Evolutionary conservation across 2,329 filamentous ascomycete species (phyloP), one percentile per base, ranked within the genome.

Genomic region (Penicillium hordei): DNA sequence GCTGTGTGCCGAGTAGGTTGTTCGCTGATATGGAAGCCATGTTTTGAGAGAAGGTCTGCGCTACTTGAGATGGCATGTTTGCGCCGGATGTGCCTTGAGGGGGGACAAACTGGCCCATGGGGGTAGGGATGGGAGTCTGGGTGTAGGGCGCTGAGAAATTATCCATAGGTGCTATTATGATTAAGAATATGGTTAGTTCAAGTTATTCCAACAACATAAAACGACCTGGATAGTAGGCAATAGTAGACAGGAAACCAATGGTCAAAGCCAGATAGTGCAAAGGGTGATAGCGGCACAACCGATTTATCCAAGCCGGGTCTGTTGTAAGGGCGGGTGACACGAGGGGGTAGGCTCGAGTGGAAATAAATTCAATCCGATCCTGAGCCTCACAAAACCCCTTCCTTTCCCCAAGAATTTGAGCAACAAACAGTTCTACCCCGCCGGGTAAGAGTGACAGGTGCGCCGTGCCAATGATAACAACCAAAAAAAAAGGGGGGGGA

Each of bases 1-100:
- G 70, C 45, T 75, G 72, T 45, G 67, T 63, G 45, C 65, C 55
- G 19, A 73, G 60, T 62, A 74, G 62, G 51, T 68, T 74, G 52
- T 71, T 74, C 44, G 70, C 66, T n/a, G 71, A 65, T 33, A 71
- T 60, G 15, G 71, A 69, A 9, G 72, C 65, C 72, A 76, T 75
- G 34, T 73, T 75, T 27, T 71, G 72, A 6, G 68, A 62, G 21
- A 73, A 68, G 31, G 68, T 65, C 54, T 72, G 71, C 27, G 70
- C 69, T 23, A 68, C 67, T 31, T 71, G 70, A 9, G 71, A 62
- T 6, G 73, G 69, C 48, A 68, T 57, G 48, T 62, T 71, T n/a
- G 67, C 58, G 23, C 69, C 60, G 17, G 67, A 66, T 17, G 63
- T 65, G 33, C 69, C 69, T 34, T 71, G 71, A 19, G 72, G 66